These are phyloP conservation scores for Brachypodium distachyon DNA, from an alignment of 202 grass and related monocot species.

Conservation along the genomic window DNA sequence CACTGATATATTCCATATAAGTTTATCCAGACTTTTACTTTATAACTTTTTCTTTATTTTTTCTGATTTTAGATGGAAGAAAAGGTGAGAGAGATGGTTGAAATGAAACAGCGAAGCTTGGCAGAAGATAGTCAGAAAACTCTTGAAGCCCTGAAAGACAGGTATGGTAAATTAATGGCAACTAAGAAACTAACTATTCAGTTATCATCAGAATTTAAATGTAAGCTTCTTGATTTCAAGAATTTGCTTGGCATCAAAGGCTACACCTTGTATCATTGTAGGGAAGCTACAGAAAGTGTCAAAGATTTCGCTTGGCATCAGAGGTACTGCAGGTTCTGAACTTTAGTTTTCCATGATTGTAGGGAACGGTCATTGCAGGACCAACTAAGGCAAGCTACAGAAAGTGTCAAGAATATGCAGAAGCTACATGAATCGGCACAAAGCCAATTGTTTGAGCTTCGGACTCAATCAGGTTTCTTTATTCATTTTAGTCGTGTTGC, in stretches of 20 bases:
- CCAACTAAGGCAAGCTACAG: slow-evolving; percentile 91
- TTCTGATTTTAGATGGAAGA: slow-evolving; percentile 85
- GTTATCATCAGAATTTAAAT: neutral
- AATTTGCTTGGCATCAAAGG: neutral
- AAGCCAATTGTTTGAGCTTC: slow-evolving; percentile 96
- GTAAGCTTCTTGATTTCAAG: neutral
- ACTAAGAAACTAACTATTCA: neutral
- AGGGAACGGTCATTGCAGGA: slow-evolving; percentile 89
- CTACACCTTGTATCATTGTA: neutral
- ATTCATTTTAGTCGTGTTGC: neutral
- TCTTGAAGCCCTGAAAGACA: slow-evolving; percentile 94
- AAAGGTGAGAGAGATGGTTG: slow-evolving; percentile 98
- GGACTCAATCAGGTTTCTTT: slow-evolving; percentile 82
- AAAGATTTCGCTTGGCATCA: neutral
- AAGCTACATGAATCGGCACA: slow-evolving; percentile 96
- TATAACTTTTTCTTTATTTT: neutral
- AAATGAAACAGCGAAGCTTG: slow-evolving; percentile 99
- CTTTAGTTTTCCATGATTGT: slow-evolving; percentile 20
- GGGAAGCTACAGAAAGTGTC: too few species aligned
- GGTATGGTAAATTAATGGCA: slow-evolving; percentile 38
- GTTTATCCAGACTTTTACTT: neutral
- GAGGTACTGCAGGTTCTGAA: slow-evolving; percentile 8
- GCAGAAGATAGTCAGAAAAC: slow-evolving; percentile 99
- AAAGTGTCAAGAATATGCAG: slow-evolving; percentile 99
- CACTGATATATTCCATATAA: neutral